Evolutionary conservation across 2,329 filamentous ascomycete genomes (phyloP).

Genomic region (Fusarium bactridioides): DNA sequence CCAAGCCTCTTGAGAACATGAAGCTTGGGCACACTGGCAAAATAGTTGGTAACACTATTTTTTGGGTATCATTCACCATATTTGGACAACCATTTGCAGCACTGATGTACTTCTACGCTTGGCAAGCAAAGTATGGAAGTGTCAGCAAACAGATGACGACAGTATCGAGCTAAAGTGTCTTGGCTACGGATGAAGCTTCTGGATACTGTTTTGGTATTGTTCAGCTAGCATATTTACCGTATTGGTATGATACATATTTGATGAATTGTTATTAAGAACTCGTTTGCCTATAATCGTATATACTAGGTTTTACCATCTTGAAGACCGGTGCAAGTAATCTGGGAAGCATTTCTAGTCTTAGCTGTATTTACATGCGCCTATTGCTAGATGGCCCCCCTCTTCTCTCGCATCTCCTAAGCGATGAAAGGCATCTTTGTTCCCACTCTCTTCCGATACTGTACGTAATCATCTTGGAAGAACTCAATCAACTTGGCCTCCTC

Average conservation of each 20-base stretch:
- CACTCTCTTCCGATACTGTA: slow-evolving; percentile 74
- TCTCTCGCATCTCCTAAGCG: background rate
- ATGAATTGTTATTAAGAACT: background rate
- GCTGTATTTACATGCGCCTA: background rate
- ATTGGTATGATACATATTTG: slow-evolving; percentile 2
- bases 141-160: slow-evolving; percentile 61
- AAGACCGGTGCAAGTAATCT: background rate
- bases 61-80: slow-evolving; percentile 96
- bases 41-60: slow-evolving; percentile 89
- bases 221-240: background rate
- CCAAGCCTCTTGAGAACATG: slow-evolving; percentile 80
- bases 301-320: background rate
- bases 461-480: slow-evolving; percentile 88
- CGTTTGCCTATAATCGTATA: background rate
- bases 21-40: slow-evolving; percentile 74
- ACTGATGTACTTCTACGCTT: slow-evolving; percentile 95
- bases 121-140: slow-evolving; percentile 96
- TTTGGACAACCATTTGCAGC: slow-evolving; percentile 94
- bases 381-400: background rate
- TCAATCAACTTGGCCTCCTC: slow-evolving; percentile 81
- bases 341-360: background rate
- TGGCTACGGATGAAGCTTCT: background rate
- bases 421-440: slow-evolving; percentile 81
- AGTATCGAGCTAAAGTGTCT: slow-evolving; percentile 1
- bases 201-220: background rate